Percentiles rank a stretch among this genome's conserved stretches.
Evolutionary conservation across 2,329 filamentous ascomycete species (phyloP).

Genomic region (Nothopassalora personata): DNA sequence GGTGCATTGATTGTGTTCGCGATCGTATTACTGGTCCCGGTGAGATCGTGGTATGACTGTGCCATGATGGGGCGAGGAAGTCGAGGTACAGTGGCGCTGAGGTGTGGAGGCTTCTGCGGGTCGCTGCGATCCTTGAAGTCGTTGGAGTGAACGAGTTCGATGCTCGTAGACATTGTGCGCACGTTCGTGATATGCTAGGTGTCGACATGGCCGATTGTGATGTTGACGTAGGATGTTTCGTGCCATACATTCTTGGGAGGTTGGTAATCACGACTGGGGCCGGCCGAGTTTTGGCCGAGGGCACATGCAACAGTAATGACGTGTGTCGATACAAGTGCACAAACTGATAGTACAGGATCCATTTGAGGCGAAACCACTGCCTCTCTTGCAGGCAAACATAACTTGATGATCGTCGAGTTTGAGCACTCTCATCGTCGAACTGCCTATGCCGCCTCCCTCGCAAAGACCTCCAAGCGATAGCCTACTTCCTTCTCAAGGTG

Average conservation of each 20-base stretch:
- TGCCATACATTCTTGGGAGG: neutral
- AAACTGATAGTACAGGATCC: neutral
- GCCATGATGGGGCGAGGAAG: slow-evolving; percentile 33
- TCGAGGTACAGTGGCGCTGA: slow-evolving; percentile 31
- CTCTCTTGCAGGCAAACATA: no score
- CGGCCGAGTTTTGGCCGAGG: neutral
- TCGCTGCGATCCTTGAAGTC: neutral
- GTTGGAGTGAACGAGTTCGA: neutral
- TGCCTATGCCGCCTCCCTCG: no score
- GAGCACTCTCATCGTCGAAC: no score
- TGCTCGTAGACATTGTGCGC: slow-evolving; percentile 11
- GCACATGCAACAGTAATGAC: neutral
- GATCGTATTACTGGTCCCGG: neutral
- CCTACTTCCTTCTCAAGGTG: no score
- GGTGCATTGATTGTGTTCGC: neutral
- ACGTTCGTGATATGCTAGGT: slow-evolving; percentile 13
- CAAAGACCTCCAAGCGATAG: no score
- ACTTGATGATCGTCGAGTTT: no score
- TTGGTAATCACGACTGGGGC: neutral
- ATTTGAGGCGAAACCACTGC: neutral
- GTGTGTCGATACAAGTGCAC: neutral
- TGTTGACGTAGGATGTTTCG: neutral
- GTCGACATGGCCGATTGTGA: slow-evolving; percentile 11
- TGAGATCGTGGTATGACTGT: neutral
- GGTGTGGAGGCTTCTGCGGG: slow-evolving; percentile 15